These are phyloP conservation scores for Talinum fruticosum DNA, from an alignment of 148 eudicot species.

Conservation along the genomic window DNA sequence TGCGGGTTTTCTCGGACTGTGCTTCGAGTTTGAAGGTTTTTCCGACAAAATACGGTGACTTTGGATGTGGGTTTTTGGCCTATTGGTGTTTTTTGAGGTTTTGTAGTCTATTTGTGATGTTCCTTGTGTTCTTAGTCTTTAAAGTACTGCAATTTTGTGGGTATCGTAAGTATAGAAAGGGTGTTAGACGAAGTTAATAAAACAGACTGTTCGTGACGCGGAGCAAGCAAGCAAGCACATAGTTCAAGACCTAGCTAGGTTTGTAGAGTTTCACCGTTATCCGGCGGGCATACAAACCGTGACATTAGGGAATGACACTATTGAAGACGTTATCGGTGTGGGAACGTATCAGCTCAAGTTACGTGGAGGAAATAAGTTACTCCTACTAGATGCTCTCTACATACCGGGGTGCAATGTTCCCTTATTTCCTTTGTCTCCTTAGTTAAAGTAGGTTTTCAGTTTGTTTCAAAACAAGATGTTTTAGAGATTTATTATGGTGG, in stretches of 20 bases:
- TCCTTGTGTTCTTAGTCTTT: slow-evolving; percentile 26
- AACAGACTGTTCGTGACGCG: no score
- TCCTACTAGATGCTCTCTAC: not conserved
- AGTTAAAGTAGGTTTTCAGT: not conserved
- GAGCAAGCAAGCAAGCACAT: not conserved
- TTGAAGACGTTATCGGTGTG: not conserved
- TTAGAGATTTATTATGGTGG: not conserved
- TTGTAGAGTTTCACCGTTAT: not conserved
- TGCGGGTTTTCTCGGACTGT: slow-evolving; percentile 50
- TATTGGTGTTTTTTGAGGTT: slow-evolving; percentile 44
- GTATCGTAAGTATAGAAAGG: slow-evolving; percentile 29
- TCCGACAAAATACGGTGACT: slow-evolving; percentile 34
- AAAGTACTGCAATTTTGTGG: slow-evolving; percentile 28
- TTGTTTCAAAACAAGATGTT: not conserved
- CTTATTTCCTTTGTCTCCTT: not conserved
- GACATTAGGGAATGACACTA: not conserved
- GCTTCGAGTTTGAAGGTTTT: slow-evolving; percentile 42
- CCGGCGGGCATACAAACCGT: not conserved
- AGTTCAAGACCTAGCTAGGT: not conserved
- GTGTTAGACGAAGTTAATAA: no score
- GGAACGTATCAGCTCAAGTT: not conserved
- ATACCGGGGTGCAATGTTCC: not conserved
- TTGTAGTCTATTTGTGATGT: slow-evolving; percentile 26
- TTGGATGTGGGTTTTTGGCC: slow-evolving; percentile 51
- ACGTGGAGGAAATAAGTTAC: not conserved